Base-by-base conservation (phyloP, 805 yeast genomes). In the Kurtzmaniella fragi region DNA sequence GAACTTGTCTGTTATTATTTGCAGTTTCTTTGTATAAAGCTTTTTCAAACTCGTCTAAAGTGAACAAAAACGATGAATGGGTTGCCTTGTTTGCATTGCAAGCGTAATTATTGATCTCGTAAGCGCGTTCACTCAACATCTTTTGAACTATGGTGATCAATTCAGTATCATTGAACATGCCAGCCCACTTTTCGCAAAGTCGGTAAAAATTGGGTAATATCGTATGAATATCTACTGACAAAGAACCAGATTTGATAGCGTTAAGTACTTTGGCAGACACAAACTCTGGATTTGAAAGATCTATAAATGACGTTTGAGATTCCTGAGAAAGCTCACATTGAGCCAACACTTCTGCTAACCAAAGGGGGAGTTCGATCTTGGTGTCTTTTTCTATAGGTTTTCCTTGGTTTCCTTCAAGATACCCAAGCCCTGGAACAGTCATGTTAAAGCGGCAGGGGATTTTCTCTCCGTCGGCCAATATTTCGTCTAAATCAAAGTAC, bases 331-430 rank as follows among this genome's bases (percentile, higher is more conserved):
- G 47, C 26, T 55, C 56, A 46, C 60, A 65, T 32, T 46, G 56
- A 0, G 95, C 95, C 26, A 90, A 62, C 1, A 84, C 75, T 42
- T 81, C 81, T 0, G 96, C 95, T 31, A 91, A 61, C 98, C 98
- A 91, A 23, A 89, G 59, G 0, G 98, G 98, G 17, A 91, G 67
- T 42, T 85, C 90, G 3, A 88, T 52, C 50, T 79, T 80, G 2
- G 89, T 70, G 27, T 78, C 80, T 49, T 77, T 71, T 39, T 64
- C 61, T 25, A 82, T 66, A 43, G 79, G 56, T 45, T 77, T 72
- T 1, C 84, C 86, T 1, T 88, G 85, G 43, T 82, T 78, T 6
- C 90, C 88, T 52, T 84, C 90, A 5, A 91, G 66, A 52, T 82
- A 87, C 2, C 96, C 97, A n/a, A 91, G 64, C 0, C 93, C 91